These are phyloP conservation scores for Aspergillus indologenus DNA, from an alignment of 495 filamentous ascomycete species.

Conservation along the genomic window DNA sequence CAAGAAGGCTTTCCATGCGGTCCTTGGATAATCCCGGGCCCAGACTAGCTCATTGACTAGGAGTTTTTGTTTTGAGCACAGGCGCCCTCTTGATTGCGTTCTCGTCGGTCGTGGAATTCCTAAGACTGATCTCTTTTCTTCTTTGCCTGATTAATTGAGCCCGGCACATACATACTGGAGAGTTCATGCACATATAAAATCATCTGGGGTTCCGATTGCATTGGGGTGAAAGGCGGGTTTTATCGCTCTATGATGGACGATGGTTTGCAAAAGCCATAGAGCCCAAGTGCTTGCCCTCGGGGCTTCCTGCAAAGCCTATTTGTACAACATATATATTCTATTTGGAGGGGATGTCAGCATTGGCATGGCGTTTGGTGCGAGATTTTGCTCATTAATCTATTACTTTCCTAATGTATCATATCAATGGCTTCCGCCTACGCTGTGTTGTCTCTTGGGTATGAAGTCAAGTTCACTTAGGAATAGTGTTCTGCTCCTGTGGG, in stretches of 20 bases:
- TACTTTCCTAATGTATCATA: not conserved
- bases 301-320: not conserved
- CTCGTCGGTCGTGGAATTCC: not conserved
- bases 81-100: not conserved
- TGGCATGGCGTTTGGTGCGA: conserved; percentile 19
- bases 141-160: not conserved
- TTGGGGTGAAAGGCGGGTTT: not conserved
- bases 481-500: not conserved
- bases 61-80: not conserved
- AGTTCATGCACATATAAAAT: not conserved
- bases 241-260: not conserved
- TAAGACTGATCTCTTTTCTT: not conserved
- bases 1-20: conserved; percentile 25
- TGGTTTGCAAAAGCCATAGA: not conserved
- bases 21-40: conserved; percentile 17
- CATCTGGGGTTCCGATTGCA: not conserved
- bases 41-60: not conserved
- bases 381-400: not conserved
- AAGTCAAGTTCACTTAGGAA: not conserved
- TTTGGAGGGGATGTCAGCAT: conserved; percentile 6
- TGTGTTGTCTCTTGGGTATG: not conserved
- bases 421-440: not conserved
- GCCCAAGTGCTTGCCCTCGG: not conserved
- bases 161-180: not conserved
- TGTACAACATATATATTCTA: conserved; percentile 11